Base-by-base conservation (phyloP, 306 rosid genomes). In the Pachyrhizus erosus region DNA sequence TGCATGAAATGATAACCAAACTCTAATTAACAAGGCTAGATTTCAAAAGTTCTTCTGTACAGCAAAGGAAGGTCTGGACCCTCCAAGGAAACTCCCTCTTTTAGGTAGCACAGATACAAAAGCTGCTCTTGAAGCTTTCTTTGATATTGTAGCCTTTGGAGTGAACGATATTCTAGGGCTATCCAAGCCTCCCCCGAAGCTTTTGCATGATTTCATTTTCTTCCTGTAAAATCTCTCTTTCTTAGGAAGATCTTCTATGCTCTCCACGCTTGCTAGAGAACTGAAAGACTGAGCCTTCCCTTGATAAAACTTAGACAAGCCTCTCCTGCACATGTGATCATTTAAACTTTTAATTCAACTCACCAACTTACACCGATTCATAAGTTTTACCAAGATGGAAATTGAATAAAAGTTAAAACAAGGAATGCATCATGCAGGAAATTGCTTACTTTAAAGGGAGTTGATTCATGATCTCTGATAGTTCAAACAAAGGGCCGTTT, bases 381-480 rank as follows among this genome's bases (percentile, higher is more conserved):
- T 24, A 40, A 40, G 23, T 6, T 21, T 40, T 58, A 7, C 34
- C 49, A 15, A 9, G 5, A 48, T 10, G 21, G 43, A 20, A 75
- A 73, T 29, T 57, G 39, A 46, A 17, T 1, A 15, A 9, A 18
- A 11, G 7, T 46, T 7, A 27, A 29, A 48, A 48, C 18, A 18
- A 48, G 39, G 17, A 3, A 23, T 24, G 69, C 55, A 70, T 60
- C 33, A 64, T 26, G 60, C 40, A 9, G 42, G 70, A 66, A 37
- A 40, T 72, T 23, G 66, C 88, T 83, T 92, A 94, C 99, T 91
- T 93, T 2, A 93, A 33, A 62, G 99, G 99, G 29, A 96, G 99
- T 79, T 89, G 88, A 51, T 64, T 78, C 92, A 91, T 82, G 78
- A 93, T 94, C 15, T 93, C 98, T n/a, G 99, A 89, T 27, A 96